phyloP scores from a whole-genome alignment of 2,329 filamentous ascomycete species.

The Phyllosticta capitalensis region DNA sequence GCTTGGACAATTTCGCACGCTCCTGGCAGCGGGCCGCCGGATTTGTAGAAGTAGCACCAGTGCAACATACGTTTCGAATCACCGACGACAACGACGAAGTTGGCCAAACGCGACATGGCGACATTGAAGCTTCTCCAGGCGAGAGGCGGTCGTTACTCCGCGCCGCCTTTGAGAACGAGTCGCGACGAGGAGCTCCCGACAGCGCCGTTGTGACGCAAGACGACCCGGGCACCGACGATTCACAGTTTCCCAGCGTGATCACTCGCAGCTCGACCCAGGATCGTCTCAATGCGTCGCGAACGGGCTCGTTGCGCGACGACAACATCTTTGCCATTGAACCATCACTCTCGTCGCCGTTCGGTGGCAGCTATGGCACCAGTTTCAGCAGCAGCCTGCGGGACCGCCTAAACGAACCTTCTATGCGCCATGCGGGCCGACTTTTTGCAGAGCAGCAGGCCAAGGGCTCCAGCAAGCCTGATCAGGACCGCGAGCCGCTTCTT shows the following conservation, averaged over 20 bases:
- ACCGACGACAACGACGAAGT: conserved; percentile 38
- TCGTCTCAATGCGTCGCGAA: conserved; percentile 7
- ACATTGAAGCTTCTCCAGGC: conserved; percentile 25
- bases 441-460: conserved; percentile 39
- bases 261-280: neutral
- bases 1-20: conserved; percentile 83
- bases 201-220: conserved; percentile 27
- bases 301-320: conserved; percentile 26
- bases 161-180: conserved; percentile 28
- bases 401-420: conserved; percentile 46
- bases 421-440: conserved; percentile 45
- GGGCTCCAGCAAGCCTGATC: conserved; percentile 33
- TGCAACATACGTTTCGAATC: conserved; percentile 61
- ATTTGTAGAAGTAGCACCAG: conserved; percentile 80
- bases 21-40: conserved; percentile 86
- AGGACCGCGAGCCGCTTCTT: conserved; percentile 60
- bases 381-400: conserved; percentile 52
- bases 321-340: conserved; percentile 42
- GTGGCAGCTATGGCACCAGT: conserved; percentile 57
- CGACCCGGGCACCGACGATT: neutral
- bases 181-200: conserved; percentile 28
- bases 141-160: conserved; percentile 35
- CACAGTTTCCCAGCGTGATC: neutral
- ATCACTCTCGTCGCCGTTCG: conserved; percentile 55
- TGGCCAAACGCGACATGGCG: conserved; percentile 34